These are phyloP conservation scores for Colletotrichum echinochloae DNA, from an alignment of 2,329 filamentous ascomycete genomes.

Conservation along the genomic window DNA sequence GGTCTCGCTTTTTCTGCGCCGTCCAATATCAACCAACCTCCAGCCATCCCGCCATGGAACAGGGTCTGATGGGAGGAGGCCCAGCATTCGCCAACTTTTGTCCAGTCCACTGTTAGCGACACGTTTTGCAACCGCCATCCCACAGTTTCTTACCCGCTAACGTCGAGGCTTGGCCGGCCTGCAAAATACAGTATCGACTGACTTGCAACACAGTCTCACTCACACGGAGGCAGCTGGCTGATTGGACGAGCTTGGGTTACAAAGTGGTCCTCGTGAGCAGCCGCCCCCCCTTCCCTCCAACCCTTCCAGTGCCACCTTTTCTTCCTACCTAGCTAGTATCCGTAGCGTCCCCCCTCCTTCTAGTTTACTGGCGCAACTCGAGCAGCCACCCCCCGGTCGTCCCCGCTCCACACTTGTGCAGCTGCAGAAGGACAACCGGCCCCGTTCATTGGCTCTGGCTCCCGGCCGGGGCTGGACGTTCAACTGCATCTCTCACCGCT, in stretches of 20 bases:
- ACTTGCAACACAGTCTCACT: slow-evolving; percentile 13
- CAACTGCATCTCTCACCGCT: slow-evolving; percentile 48
- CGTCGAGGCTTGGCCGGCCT: slow-evolving; percentile 13
- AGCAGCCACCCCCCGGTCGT: slow-evolving; percentile 35
- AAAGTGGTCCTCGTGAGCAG: slow-evolving; percentile 40
- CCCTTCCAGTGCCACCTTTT: neutral
- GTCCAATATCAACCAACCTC: slow-evolving; percentile 21
- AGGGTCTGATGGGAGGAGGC: slow-evolving; percentile 5
- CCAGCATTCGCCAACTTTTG: neutral
- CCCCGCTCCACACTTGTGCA: slow-evolving; percentile 43
- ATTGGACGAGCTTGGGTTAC: slow-evolving; percentile 38
- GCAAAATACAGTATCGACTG: slow-evolving; percentile 38
- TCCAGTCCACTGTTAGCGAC: slow-evolving; percentile 17
- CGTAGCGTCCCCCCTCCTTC: slow-evolving; percentile 21
- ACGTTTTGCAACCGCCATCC: slow-evolving; percentile 31
- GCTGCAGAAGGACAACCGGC: slow-evolving; percentile 39
- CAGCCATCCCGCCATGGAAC: slow-evolving; percentile 23
- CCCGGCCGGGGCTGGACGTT: slow-evolving; percentile 46
- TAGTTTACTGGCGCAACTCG: slow-evolving; percentile 38
- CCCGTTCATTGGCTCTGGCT: slow-evolving; percentile 45
- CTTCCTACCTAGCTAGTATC: too few species aligned
- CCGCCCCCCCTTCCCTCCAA: slow-evolving; percentile 14
- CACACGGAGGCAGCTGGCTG: slow-evolving; percentile 38
- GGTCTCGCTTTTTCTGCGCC: slow-evolving; percentile 20
- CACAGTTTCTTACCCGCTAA: slow-evolving; percentile 18